Evolutionary conservation across 352 stramenopile genomes (phyloP), one percentile per base, ranked within the genome.

Genomic region (Globisporangium irregulare): DNA sequence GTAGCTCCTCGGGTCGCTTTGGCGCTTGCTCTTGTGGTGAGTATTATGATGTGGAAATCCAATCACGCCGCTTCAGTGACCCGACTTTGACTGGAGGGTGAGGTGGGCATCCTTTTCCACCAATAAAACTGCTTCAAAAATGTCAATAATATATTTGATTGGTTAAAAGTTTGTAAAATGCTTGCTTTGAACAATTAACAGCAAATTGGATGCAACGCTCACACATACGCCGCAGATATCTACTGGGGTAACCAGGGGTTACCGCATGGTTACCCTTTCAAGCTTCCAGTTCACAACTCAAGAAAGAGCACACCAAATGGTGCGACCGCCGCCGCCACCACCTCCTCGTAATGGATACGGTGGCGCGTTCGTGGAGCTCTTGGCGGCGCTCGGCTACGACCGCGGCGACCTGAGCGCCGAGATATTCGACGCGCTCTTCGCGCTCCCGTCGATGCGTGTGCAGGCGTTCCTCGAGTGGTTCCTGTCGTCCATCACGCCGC

Each of bases 391-490:
- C 12, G 76, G 76, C 15, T 83, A 76, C 62, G 76, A 80, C 38
- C 71, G 70, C 43, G 68, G 67, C 10, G 66, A 75, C 18, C 60
- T 83, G 14, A 70, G 67, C 22, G 51, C 67, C 6, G 76, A 83
- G 34, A 64, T 66, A 56, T 75, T 81, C 27, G 77, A 80, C 59
- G 67, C 64, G 58, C 70, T 84, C 8, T 81, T 81, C 25, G 74
- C 67, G 32, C 61, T 84, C 8, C 77, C 77, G 24, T 84, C 77
- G 1, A 53, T 81, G 62, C 77, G 77, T 27, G 59, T 84, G 18
- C 77, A 81, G 70, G 77, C 72, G 55, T 81, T 81, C 66, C 69
- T 84, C 36, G 74, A 80, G 53, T 84, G 77, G 77, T 80, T 84
- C 38, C 15, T 80, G 46, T 56, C 72, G 64, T 64, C 64, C 20